Percentiles rank a stretch among this genome's conserved stretches.
Evolutionary conservation across 306 rosid species (phyloP).

Genomic region (Adenanthera pavonina): DNA sequence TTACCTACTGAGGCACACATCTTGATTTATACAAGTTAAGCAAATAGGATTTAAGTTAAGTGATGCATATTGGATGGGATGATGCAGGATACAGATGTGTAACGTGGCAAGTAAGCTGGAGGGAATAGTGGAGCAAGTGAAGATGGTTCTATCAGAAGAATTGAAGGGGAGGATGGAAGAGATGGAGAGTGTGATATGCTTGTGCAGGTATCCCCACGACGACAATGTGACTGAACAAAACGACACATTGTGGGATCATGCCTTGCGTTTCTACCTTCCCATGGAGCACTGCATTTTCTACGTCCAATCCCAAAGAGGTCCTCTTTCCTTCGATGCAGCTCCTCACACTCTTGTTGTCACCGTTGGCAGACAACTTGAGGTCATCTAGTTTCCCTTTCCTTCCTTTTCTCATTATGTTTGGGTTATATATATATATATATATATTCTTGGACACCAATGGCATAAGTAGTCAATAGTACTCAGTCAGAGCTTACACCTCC

Average conservation of each 20-base stretch:
- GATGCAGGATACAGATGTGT: constrained; percentile 56
- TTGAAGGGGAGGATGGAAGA: constrained; percentile 44
- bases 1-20: no score
- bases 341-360: constrained; percentile 67
- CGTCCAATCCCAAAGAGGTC: constrained; percentile 56
- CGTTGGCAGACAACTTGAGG: constrained; percentile 77
- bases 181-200: constrained; percentile 45
- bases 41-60: no score
- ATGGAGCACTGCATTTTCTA: constrained; percentile 59
- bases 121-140: constrained; percentile 58
- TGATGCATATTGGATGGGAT: no score
- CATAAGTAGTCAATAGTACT: no score
- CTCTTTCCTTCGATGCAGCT: constrained; percentile 62
- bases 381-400: neutral
- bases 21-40: no score
- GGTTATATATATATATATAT: no score
- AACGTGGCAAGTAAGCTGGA: constrained; percentile 63
- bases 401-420: no score
- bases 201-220: constrained; percentile 62
- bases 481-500: no score
- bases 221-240: constrained; percentile 38
- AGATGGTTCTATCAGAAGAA: constrained; percentile 40
- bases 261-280: constrained; percentile 71
- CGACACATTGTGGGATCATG: constrained; percentile 47
- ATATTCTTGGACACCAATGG: no score